Percentiles rank a stretch among this genome's conserved stretches.
Evolutionary conservation across 169 alveolate genomes (phyloP).

Genomic region (Babesia divergens): DNA sequence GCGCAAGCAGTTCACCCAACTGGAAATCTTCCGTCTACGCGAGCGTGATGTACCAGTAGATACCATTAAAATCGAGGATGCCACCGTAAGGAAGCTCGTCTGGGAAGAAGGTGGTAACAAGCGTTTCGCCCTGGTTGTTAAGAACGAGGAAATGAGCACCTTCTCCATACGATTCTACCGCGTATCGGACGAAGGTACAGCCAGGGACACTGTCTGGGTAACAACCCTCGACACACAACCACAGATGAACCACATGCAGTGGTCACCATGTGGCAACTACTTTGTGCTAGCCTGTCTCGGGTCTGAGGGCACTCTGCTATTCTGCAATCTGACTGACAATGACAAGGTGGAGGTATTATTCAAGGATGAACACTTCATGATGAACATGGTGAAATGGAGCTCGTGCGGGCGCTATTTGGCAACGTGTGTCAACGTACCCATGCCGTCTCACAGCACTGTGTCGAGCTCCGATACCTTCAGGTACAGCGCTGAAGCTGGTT

Average conservation of each 20-base stretch:
- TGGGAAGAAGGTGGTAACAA: constrained; percentile 83
- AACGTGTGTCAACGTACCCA: constrained; percentile 72
- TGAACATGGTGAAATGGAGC: constrained; percentile 84
- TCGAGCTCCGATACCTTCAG: constrained; percentile 65
- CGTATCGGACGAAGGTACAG: constrained; percentile 79
- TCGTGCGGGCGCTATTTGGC: constrained; percentile 85
- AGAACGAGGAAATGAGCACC: constrained; percentile 81
- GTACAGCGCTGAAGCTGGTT: constrained; percentile 83
- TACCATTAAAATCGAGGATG: constrained; percentile 84
- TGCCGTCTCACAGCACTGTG: constrained; percentile 41
- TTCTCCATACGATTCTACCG: constrained; percentile 84
- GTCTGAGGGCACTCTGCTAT: constrained; percentile 81
- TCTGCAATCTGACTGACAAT: constrained; percentile 79
- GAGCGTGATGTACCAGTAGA: constrained; percentile 88
- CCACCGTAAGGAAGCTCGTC: constrained; percentile 81
- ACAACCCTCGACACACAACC: constrained; percentile 75
- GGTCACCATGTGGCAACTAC: constrained; percentile 88
- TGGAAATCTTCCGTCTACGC: constrained; percentile 84
- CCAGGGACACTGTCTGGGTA: constrained; percentile 70
- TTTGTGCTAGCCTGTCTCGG: constrained; percentile 81
- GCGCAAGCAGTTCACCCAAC: constrained; percentile 79
- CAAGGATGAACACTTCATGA: constrained; percentile 84
- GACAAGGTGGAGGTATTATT: constrained; percentile 85
- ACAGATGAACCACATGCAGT: constrained; percentile 77
- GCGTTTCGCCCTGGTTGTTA: constrained; percentile 84